Conservation (phyloP, 1,284 basidiomycete genomes). For the Xanthoconium separans region DNA sequence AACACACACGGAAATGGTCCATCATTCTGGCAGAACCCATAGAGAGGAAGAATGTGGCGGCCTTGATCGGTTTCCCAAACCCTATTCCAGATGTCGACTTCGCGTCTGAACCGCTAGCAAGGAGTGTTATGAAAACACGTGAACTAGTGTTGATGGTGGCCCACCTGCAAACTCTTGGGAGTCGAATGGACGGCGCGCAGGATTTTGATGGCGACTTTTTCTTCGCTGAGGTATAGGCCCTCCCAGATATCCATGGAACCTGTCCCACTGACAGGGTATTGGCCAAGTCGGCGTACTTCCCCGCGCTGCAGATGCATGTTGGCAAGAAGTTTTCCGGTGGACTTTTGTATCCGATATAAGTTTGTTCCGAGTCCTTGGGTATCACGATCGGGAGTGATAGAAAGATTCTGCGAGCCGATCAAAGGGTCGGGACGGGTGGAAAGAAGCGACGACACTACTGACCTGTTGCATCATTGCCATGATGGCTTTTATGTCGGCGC, state of each 20-base stretch:
- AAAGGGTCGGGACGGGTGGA: neutral
- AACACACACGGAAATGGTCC: constrained; percentile 49
- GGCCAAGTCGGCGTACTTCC: constrained; percentile 48
- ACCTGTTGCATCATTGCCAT: constrained; percentile 50
- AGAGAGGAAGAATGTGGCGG: constrained; percentile 53
- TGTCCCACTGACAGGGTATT: constrained; percentile 49
- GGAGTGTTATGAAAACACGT: constrained; percentile 2
- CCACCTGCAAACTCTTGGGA: constrained; percentile 42
- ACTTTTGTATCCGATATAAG: constrained; percentile 46
- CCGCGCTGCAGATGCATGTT: constrained; percentile 48
- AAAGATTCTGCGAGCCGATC: constrained; percentile 25
- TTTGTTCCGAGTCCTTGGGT: constrained; percentile 47
- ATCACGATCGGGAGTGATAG: constrained; percentile 30
- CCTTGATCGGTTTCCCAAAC: constrained; percentile 54
- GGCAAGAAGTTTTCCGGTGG: constrained; percentile 45
- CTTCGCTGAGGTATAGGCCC: constrained; percentile 49
- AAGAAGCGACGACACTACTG: neutral
- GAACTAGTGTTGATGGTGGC: constrained; percentile 3
- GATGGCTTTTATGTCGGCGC: constrained; percentile 36
- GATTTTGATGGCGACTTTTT: constrained; percentile 57
- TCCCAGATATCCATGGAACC: constrained; percentile 53
- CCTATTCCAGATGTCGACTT: constrained; percentile 53
- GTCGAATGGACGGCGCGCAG: constrained; percentile 49
- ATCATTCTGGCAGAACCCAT: constrained; percentile 51
- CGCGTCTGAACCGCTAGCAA: constrained; percentile 47